phyloP scores from a whole-genome alignment of 768 basidiomycete genomes.

The Pleurotus giganteus region DNA sequence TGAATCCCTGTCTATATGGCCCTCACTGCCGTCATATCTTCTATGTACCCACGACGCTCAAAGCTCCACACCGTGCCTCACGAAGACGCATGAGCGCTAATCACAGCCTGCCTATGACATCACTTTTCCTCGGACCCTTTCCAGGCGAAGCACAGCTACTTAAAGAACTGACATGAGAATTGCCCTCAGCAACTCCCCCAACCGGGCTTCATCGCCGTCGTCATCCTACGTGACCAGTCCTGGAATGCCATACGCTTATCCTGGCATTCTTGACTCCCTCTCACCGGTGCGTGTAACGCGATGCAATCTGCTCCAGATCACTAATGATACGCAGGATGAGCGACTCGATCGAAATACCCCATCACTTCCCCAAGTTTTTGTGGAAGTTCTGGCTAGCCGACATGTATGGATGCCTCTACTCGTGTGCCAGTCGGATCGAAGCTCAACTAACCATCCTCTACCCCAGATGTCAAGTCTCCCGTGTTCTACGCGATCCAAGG shows the following conservation, averaged over 20 bases:
- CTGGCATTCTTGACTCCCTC: neutral
- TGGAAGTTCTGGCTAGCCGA: constrained; percentile 50
- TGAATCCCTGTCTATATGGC: too few species aligned
- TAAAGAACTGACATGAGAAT: too few species aligned
- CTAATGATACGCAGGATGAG: constrained; percentile 5
- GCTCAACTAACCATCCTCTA: neutral
- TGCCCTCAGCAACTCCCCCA: too few species aligned
- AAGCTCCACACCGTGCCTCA: too few species aligned
- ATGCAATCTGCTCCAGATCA: neutral
- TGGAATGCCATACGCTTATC: neutral
- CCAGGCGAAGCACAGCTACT: neutral
- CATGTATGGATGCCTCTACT: constrained; percentile 26
- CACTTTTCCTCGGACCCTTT: neutral
- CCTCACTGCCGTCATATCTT: too few species aligned
- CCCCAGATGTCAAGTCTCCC: constrained; percentile 12
- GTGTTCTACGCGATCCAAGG: constrained; percentile 32
- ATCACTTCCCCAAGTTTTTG: constrained; percentile 44
- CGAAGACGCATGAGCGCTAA: too few species aligned
- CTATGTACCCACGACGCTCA: too few species aligned
- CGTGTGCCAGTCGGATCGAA: neutral
- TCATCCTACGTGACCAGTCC: too few species aligned
- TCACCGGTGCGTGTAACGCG: neutral
- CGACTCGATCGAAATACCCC: constrained; percentile 21
- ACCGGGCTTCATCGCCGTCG: too few species aligned
- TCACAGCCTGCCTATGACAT: neutral